A percentile compares a stretch with the other conserved stretches of the same genome.
Conservation (phyloP, 495 filamentous ascomycete species). For the Penicillium paxilli region DNA sequence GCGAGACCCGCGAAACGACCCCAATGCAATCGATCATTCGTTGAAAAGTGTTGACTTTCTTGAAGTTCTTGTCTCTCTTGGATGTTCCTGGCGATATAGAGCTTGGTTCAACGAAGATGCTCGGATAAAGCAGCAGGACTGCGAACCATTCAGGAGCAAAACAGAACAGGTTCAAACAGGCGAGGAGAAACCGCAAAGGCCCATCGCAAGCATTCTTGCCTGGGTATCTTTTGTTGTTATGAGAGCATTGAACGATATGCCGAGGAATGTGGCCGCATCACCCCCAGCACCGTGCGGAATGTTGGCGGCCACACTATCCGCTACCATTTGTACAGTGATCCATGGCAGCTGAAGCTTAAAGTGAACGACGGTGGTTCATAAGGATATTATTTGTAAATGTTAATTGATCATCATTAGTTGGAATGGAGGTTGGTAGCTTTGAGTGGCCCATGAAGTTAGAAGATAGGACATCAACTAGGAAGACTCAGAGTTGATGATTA, state of each 20-base stretch:
- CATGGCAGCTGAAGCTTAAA: conserved; percentile 5
- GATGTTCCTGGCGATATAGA: neutral
- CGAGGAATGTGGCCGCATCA: conserved; percentile 41
- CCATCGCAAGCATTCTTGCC: conserved; percentile 11
- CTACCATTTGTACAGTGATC: conserved; percentile 7
- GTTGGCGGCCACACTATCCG: conserved; percentile 26
- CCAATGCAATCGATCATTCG: conserved; percentile 9
- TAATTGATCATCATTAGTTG: neutral
- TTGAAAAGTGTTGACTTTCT: neutral
- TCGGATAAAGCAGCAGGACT: neutral
- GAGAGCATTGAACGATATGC: conserved; percentile 19
- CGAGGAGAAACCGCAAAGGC: conserved; percentile 11
- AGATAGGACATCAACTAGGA: too few species aligned
- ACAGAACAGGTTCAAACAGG: conserved; percentile 10
- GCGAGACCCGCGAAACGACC: conserved; percentile 4
- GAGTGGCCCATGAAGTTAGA: neutral
- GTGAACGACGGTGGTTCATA: neutral
- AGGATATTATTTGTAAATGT: neutral
- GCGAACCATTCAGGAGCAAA: conserved; percentile 10
- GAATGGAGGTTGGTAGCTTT: neutral
- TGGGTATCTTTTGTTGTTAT: conserved; percentile 36
- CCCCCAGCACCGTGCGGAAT: conserved; percentile 33
- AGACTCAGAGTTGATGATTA: too few species aligned
- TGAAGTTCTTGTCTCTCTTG: neutral
- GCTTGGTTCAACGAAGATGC: neutral